Conservation (phyloP, 352 stramenopile genomes). For the Thraustochytrium sp. region DNA sequence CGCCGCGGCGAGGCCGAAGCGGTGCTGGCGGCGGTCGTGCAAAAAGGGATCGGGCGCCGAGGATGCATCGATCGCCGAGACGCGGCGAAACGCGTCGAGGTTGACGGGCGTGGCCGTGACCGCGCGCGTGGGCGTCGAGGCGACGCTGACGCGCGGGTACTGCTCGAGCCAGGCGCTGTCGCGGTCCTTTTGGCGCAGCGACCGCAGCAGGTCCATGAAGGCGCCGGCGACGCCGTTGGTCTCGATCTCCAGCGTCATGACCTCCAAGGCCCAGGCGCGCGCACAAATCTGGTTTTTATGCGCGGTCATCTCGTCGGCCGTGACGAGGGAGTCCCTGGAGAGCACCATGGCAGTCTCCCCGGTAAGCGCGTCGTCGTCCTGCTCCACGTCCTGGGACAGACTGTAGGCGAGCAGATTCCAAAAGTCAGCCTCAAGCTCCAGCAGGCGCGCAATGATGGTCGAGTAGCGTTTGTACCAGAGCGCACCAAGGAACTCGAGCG, state of each 20-base stretch:
- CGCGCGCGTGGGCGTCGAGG: neutral
- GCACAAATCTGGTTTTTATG: neutral
- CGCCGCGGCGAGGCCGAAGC: neutral
- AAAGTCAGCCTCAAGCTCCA: neutral
- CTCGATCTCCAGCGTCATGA: conserved; percentile 22
- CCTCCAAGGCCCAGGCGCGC: conserved; percentile 1
- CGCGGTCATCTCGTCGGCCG: neutral
- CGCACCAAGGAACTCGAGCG: conserved; percentile 4
- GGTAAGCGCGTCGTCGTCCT: too few species aligned
- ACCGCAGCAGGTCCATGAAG: neutral
- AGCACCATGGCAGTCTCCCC: too few species aligned
- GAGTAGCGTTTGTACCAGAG: conserved; percentile 28
- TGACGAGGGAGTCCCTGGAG: too few species aligned
- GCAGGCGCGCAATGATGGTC: neutral
- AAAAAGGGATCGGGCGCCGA: neutral
- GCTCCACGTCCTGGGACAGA: neutral
- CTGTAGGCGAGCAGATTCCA: neutral
- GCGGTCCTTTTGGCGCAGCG: neutral
- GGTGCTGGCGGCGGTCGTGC: neutral
- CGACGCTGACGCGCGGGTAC: neutral
- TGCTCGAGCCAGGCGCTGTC: conserved; percentile 28
- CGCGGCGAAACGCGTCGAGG: neutral
- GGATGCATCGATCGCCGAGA: neutral
- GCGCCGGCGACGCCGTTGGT: neutral
- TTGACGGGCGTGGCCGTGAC: neutral